Evolutionary conservation across 345 rosid species (phyloP).

Genomic region (Viola odorata): DNA sequence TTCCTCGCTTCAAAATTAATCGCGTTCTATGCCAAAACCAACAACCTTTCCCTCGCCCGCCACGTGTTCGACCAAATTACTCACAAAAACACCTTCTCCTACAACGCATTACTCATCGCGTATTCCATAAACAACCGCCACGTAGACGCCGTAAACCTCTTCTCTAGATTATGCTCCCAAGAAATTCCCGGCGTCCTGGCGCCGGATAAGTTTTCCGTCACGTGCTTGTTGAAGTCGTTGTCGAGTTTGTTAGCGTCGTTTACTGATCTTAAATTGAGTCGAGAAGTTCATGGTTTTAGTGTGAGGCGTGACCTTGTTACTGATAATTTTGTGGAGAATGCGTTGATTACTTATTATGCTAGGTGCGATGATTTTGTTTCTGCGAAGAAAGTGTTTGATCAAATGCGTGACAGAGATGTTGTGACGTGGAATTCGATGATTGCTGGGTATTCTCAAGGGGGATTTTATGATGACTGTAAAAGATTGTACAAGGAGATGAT

Average conservation of each 20-base stretch:
- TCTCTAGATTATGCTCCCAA: conserved; percentile 33
- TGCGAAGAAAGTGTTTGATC: conserved; percentile 59
- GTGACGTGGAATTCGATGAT: conserved; percentile 90
- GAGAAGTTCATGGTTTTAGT: conserved; percentile 55
- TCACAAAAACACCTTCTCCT: conserved; percentile 49
- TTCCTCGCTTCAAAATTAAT: conserved; percentile 72
- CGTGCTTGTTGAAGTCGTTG: conserved; percentile 56
- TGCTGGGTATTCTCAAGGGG: conserved; percentile 71
- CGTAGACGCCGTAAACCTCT: conserved; percentile 40
- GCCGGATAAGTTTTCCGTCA: conserved; percentile 54
- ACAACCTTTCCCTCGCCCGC: conserved; percentile 39
- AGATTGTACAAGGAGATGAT: conserved; percentile 54
- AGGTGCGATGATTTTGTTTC: conserved; percentile 38
- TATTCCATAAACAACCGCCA: conserved; percentile 49
- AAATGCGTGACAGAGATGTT: conserved; percentile 54
- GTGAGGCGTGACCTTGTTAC: conserved; percentile 42
- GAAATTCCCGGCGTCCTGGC: conserved; percentile 17
- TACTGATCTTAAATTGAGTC: conserved; percentile 34
- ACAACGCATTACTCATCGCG: conserved; percentile 69
- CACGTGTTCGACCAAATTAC: conserved; percentile 66
- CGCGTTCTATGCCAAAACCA: conserved; percentile 41
- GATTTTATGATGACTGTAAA: conserved; percentile 61
- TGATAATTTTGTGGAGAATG: conserved; percentile 57
- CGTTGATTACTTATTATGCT: conserved; percentile 56
- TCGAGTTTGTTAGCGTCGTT: conserved; percentile 23